Base-by-base conservation (phyloP, 176 grass and related monocot species). In the Juncus effusus region DNA sequence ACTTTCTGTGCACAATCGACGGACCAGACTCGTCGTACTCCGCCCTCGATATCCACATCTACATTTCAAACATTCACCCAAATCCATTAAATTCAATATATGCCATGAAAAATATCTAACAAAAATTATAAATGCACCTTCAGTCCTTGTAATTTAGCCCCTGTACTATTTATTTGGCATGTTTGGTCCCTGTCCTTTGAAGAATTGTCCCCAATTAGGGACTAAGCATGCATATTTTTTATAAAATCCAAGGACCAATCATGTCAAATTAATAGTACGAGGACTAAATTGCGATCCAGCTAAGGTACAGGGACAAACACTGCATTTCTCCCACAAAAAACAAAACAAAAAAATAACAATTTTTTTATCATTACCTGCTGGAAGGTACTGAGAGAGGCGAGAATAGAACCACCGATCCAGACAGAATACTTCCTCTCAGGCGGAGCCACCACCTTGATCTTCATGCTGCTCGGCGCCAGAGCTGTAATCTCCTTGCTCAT, bases 401-500 rank as follows among this genome's bases (percentile, higher is more conserved):
- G 79, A 77, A 95, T 95, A 80, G 91, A 95, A 42, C 91, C 91
- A 79, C 91, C 86, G n/a, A 95, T 95, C 91, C 91, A 95, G 63
- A 95, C 91, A 67, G 86, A 90, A 81, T 90, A 95, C 81, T 90
- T 90, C 78, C 86, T 87, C 67, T 90, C 91, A 16, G 91, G 86
- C 67, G 86, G 87, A 54, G 90, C 90, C 10, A 95, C 90, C 67
- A 95, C 90, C 83, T 95, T 95, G 40, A 95, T 95, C 86, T 95
- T 95, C 90, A 95, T 95, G 90, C 90, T 95, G 86, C 90, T 95
- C 5, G 90, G 90, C 52, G 90, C 90, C 28, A 96, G 55, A 9
- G 91, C 91, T 28, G 91, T 90, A 72, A 96, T 96, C 12, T 96
- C 91, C 84, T 90, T 96, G 87, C 87, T 90, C 91, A 96, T 96